Base-by-base conservation (phyloP, 2,329 filamentous ascomycete genomes). In the Teratosphaeria zuluensis region DNA sequence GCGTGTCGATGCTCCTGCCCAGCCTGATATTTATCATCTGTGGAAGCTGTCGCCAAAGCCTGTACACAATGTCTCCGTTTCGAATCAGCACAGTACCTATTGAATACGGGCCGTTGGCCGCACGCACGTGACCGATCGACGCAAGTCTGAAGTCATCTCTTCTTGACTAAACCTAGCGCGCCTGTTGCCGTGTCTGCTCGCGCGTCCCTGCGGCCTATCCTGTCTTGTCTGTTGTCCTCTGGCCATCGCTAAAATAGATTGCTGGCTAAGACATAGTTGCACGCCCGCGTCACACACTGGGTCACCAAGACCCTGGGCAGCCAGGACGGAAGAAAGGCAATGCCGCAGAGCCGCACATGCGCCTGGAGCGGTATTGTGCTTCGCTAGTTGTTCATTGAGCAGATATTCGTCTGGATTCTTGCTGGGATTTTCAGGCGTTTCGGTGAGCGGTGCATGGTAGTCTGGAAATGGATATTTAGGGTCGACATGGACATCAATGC, bases 401-500 rank as follows among this genome's bases (percentile, higher is more conserved):
- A 21, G 42, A n/a, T 35, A 24, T 21, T 21, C 16, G 42, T 21
- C 5, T 48, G 42, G 42, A 48, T 48, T 11, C 14, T 35, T 11
- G 42, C 16, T 42, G 42, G 16, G n/a, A 11, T 8, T n/a, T 48
- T 19, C 3, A 19, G 42, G 42, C 19, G 42, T 19, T 8, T 5
- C 21, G 42, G 42, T 19, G 16, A 11, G 42, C 42, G 16, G 42
- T 48, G 9, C n/a, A n/a, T 19, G 4, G n/a, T 21, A 16, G n/a
- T n/a, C 42, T 48, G 9, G 42, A 16, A 19, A 48, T 48, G 42
- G 42, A n/a, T 21, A 21, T 21, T 19, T 48, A 21, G 42, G n/a
- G n/a, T 21, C 52, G 56, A 56, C 51, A 79, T 80, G 77, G 75
- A 80, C 65, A 80, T 79, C 73, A 77, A 77, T 66, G 76, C 75